Evolutionary conservation across 495 filamentous ascomycete species (phyloP).

Genomic region (Talaromyces ruber): DNA sequence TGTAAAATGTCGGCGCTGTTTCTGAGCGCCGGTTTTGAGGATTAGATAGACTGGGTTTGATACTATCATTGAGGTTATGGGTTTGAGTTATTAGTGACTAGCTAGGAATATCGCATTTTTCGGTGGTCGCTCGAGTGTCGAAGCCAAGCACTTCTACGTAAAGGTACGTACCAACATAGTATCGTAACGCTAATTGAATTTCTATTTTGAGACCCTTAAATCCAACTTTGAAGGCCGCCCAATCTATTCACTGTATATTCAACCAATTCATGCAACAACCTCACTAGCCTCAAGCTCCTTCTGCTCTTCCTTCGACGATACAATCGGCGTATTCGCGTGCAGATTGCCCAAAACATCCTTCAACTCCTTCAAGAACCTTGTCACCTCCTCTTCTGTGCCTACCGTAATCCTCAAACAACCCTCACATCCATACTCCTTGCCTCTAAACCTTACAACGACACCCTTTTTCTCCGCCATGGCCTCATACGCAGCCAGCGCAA

Average conservation of each 20-base stretch:
- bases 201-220: background rate
- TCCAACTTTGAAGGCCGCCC: no score
- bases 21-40: background rate
- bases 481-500: conserved; percentile 74
- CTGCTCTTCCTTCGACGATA: conserved; percentile 17
- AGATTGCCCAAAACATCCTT: conserved; percentile 48
- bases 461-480: conserved; percentile 76
- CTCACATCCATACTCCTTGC: conserved; percentile 81
- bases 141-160: background rate
- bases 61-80: background rate
- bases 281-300: conserved; percentile 21
- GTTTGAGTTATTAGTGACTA: background rate
- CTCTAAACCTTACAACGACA: conserved; percentile 88
- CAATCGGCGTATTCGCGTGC: conserved; percentile 16
- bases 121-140: background rate
- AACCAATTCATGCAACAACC: conserved; percentile 9
- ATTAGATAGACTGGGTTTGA: background rate
- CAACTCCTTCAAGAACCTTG: conserved; percentile 63
- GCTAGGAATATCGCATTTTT: background rate
- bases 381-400: conserved; percentile 80
- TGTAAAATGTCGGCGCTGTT: background rate
- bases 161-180: no score
- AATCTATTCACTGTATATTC: background rate
- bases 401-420: conserved; percentile 90
- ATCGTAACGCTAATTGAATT: background rate